Conservation (phyloP, 1,284 basidiomycete genomes). For the Malassezia dermatis region DNA sequence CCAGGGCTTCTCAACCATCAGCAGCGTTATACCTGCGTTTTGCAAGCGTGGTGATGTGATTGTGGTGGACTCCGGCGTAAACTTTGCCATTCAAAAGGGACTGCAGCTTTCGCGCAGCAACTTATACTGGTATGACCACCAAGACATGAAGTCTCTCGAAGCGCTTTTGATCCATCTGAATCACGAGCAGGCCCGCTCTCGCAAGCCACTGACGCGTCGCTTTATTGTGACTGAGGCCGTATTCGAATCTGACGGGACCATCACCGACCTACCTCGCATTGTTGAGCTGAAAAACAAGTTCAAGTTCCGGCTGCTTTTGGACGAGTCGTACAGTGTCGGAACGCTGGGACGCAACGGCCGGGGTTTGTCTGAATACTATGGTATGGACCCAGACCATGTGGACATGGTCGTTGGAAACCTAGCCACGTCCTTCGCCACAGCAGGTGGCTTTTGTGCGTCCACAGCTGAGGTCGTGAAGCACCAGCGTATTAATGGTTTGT, state of each 20-base stretch:
- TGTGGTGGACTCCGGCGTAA: slow-evolving; percentile 87
- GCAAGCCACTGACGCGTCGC: slow-evolving; percentile 66
- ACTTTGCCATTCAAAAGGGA: slow-evolving; percentile 94
- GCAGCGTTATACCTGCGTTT: slow-evolving; percentile 92
- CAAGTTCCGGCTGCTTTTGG: slow-evolving; percentile 89
- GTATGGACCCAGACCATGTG: slow-evolving; percentile 52
- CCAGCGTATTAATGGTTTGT: slow-evolving; percentile 89
- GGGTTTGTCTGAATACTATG: slow-evolving; percentile 85
- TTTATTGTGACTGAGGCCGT: slow-evolving; percentile 97
- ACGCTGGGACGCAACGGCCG: slow-evolving; percentile 83
- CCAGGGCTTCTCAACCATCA: slow-evolving; percentile 82
- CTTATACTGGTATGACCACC: slow-evolving; percentile 88
- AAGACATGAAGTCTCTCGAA: slow-evolving; percentile 81
- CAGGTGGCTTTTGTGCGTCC: slow-evolving; percentile 92
- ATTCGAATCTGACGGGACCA: slow-evolving; percentile 85
- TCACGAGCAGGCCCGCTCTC: slow-evolving; percentile 61
- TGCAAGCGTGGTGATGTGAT: slow-evolving; percentile 96
- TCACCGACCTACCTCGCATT: slow-evolving; percentile 79
- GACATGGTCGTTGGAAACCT: slow-evolving; percentile 64
- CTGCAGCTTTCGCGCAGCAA: slow-evolving; percentile 87
- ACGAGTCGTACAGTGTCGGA: slow-evolving; percentile 88
- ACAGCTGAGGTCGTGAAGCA: slow-evolving; percentile 73
- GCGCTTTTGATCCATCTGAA: slow-evolving; percentile 74
- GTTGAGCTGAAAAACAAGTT: slow-evolving; percentile 88
- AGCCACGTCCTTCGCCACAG: slow-evolving; percentile 69